Evolutionary conservation across 179 eudicot genomes (phyloP).

Genomic region (Silene coronaria): DNA sequence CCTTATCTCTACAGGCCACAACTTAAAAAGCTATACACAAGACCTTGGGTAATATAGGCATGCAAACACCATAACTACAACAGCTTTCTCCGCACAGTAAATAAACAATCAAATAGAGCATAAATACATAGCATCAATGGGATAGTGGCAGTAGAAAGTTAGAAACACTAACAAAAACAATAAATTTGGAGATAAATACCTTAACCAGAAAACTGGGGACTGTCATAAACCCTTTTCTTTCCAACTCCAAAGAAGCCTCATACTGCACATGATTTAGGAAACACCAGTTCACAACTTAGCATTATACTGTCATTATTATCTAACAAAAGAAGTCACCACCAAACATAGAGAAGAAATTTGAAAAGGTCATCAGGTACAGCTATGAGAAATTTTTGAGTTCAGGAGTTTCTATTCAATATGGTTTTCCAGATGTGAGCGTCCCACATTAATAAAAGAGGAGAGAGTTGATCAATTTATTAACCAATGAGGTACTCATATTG

Average conservation of each 20-base stretch:
- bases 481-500: no score
- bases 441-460: no score
- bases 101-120: constrained; percentile 2
- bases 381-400: no score
- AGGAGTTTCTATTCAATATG: no score
- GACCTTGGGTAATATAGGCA: not conserved
- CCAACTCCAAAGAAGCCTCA: constrained; percentile 80
- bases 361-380: not conserved
- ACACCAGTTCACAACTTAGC: constrained; percentile 11
- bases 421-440: no score
- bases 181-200: constrained; percentile 34
- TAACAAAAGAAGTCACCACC: not conserved
- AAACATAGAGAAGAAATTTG: not conserved
- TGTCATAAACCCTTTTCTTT: constrained; percentile 63
- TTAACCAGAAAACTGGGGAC: constrained; percentile 62
- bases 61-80: not conserved
- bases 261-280: constrained; percentile 41
- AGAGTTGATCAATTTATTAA: no score
- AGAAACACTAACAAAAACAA: not conserved
- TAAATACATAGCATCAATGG: not conserved
- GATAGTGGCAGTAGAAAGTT: not conserved
- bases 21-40: constrained; percentile 1
- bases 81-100: not conserved
- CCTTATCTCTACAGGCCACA: not conserved
- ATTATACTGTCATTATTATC: constrained; percentile 1